A percentile compares a stretch with the other conserved stretches of the same genome.
phyloP scores from a whole-genome alignment of 2,329 filamentous ascomycete genomes.

The Apiospora malaysiana region DNA sequence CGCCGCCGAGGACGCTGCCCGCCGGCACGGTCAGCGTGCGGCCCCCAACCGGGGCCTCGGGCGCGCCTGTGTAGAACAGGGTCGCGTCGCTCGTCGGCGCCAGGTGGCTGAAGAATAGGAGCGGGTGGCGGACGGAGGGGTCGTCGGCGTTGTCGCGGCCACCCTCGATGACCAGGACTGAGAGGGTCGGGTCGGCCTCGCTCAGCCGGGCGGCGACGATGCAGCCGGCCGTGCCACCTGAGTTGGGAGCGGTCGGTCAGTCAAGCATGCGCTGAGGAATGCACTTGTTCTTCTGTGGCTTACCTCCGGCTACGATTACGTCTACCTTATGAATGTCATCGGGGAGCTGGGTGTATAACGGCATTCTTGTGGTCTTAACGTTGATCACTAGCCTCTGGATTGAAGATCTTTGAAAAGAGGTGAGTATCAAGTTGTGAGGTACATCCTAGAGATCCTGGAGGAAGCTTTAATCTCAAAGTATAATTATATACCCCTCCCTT shows the following conservation, averaged over 20 bases:
- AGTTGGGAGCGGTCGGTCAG: not conserved
- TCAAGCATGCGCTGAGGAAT: not conserved
- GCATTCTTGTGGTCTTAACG: conserved; percentile 27
- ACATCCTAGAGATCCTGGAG: no score
- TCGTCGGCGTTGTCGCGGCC: conserved; percentile 24
- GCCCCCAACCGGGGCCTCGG: conserved; percentile 46
- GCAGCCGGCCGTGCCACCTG: conserved; percentile 24
- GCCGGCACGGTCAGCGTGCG: conserved; percentile 48
- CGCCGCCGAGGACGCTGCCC: conserved; percentile 59
- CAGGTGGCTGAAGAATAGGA: conserved; percentile 54
- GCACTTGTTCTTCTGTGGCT: not conserved
- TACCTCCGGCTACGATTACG: conserved; percentile 39
- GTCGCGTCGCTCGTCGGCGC: conserved; percentile 48
- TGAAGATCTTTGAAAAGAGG: no score
- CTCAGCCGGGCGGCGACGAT: conserved; percentile 22
- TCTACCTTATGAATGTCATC: conserved; percentile 35
- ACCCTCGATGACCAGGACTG: conserved; percentile 22
- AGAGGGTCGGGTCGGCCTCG: conserved; percentile 20
- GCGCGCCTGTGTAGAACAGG: conserved; percentile 52
- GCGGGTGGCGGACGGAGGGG: conserved; percentile 46
- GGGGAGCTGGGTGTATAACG: conserved; percentile 32
- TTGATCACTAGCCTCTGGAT: no score
- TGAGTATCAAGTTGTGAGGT: no score
- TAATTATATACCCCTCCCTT: not conserved
- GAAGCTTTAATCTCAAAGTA: not conserved